Percentiles rank a stretch among this genome's conserved stretches.
Evolutionary conservation across 1,284 basidiomycete species (phyloP).

Genomic region (Microbotryum intermedium): DNA sequence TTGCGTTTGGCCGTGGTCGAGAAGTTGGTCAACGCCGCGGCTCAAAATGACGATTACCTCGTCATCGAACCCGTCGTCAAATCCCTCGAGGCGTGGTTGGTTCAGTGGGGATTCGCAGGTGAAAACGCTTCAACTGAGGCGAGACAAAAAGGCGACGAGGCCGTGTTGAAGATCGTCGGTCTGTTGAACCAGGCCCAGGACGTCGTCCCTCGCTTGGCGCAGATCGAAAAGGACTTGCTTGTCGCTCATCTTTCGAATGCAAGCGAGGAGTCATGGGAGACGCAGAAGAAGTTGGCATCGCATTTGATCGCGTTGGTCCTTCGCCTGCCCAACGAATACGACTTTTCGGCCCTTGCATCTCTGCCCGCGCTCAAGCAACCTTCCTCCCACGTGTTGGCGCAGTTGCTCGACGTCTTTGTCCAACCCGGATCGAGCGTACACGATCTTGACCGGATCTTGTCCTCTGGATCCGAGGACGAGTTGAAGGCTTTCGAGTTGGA

Average conservation of each 20-base stretch:
- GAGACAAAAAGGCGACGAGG: conserved; percentile 6
- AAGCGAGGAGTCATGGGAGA: conserved; percentile 47
- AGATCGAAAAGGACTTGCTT: conserved; percentile 8
- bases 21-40: conserved; percentile 56
- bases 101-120: conserved; percentile 61
- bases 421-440: conserved; percentile 52
- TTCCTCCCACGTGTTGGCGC: conserved; percentile 42
- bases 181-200: conserved; percentile 47
- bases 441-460: conserved; percentile 41
- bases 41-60: conserved; percentile 59
- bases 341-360: conserved; percentile 66
- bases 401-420: conserved; percentile 60
- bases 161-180: conserved; percentile 54
- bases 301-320: conserved; percentile 50
- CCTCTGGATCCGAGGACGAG: conserved; percentile 33
- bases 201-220: conserved; percentile 49
- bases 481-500: conserved; percentile 14
- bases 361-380: conserved; percentile 45
- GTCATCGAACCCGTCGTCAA: conserved; percentile 55
- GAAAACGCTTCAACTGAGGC: conserved; percentile 50
- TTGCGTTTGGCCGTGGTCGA: conserved; percentile 52
- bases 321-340: conserved; percentile 59
- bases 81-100: conserved; percentile 63
- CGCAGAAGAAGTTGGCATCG: conserved; percentile 29
- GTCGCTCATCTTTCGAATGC: conserved; percentile 38